phyloP scores from a whole-genome alignment of 2,329 filamentous ascomycete genomes.

The Cryphonectria japonica region DNA sequence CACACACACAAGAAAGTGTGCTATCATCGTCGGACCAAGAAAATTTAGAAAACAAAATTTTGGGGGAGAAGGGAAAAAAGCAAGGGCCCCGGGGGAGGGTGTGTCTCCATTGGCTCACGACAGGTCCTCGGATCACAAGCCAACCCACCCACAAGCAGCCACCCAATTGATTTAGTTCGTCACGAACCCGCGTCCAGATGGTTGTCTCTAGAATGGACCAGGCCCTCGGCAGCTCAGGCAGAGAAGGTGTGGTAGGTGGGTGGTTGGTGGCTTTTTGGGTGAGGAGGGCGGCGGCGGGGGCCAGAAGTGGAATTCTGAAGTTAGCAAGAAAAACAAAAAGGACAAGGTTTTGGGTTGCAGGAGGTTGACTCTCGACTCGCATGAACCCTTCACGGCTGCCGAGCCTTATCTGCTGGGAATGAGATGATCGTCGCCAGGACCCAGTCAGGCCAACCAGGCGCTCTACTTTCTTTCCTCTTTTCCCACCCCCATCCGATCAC shows the following conservation, averaged over 20 bases:
- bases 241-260: not conserved
- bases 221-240: slow-evolving; percentile 2
- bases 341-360: not conserved
- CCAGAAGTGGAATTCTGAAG: not conserved
- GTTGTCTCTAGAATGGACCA: slow-evolving; percentile 1
- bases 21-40: not conserved
- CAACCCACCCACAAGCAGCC: slow-evolving; percentile 3
- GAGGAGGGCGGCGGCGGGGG: not conserved
- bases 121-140: not conserved
- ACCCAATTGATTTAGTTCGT: not conserved
- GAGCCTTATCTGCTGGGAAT: not conserved
- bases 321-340: not conserved
- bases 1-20: not conserved
- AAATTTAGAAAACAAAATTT: not conserved
- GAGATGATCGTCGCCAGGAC: not conserved
- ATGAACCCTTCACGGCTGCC: not conserved
- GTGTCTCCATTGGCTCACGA: not conserved
- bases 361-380: slow-evolving; percentile 4
- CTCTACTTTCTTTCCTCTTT: not conserved
- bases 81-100: not conserved
- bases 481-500: not conserved
- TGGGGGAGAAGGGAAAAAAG: not conserved
- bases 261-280: not conserved
- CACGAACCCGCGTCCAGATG: not conserved
- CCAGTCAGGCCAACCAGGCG: not conserved